Conservation (phyloP, 2,329 filamentous ascomycete species). For the Tympanopsis confertula region DNA sequence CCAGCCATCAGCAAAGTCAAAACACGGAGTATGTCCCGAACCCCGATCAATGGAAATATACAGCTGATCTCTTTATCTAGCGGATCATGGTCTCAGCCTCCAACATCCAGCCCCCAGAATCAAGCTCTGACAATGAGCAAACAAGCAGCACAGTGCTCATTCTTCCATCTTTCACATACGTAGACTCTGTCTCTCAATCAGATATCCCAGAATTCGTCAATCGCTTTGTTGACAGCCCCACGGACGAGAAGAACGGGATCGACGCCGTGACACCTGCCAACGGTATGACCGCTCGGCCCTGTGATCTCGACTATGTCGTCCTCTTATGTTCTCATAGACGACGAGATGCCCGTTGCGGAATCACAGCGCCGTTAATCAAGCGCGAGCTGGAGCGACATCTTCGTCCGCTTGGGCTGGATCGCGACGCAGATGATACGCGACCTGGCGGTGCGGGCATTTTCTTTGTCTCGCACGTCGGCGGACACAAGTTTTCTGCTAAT, state of each 20-base stretch:
- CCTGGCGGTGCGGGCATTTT: constrained; percentile 57
- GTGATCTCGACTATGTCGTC: constrained; percentile 54
- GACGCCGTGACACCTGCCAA: neutral
- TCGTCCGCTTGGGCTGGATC: constrained; percentile 48
- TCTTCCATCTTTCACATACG: constrained; percentile 47
- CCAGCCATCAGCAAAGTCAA: constrained; percentile 7
- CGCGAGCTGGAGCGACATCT: constrained; percentile 56
- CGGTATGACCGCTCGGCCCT: constrained; percentile 35
- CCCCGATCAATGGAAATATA: constrained; percentile 2
- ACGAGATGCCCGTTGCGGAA: constrained; percentile 56
- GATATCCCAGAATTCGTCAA: constrained; percentile 40
- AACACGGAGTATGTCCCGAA: constrained; percentile 1
- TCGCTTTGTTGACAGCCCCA: constrained; percentile 13
- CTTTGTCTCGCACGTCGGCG: constrained; percentile 60
- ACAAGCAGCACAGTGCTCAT: constrained; percentile 40
- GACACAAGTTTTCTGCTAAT: constrained; percentile 58
- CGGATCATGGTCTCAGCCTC: constrained; percentile 54
- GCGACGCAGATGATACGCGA: constrained; percentile 52
- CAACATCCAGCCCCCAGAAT: constrained; percentile 44
- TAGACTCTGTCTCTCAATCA: constrained; percentile 48
- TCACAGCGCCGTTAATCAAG: constrained; percentile 52
- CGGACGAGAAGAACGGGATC: too few species aligned
- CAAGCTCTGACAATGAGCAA: constrained; percentile 24
- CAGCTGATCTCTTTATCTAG: constrained; percentile 13
- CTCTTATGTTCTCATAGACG: constrained; percentile 58